Conservation (phyloP, 441 rosid genomes). For the California macrophylla region DNA sequence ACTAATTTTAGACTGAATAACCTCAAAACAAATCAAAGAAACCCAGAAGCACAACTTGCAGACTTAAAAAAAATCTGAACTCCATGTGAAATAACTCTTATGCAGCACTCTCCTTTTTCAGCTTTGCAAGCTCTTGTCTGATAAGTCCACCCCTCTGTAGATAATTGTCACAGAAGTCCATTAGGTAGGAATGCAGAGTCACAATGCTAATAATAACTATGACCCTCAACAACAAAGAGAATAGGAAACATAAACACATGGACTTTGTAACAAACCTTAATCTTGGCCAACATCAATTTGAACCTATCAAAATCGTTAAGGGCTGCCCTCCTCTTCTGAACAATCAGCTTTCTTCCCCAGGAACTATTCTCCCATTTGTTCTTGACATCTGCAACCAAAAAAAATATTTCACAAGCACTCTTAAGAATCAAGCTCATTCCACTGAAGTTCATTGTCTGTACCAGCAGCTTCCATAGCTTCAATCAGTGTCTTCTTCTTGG, state of each 20-base stretch:
- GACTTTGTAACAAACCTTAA: slow-evolving; percentile 44
- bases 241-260: neutral
- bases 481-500: slow-evolving; percentile 66
- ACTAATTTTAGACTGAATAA: slow-evolving; percentile 1
- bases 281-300: slow-evolving; percentile 82
- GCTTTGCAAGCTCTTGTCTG: slow-evolving; percentile 83
- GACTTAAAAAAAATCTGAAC: slow-evolving; percentile 13
- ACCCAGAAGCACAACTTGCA: slow-evolving; percentile 15
- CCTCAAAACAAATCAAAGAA: slow-evolving; percentile 4
- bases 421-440: neutral
- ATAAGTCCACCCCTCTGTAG: slow-evolving; percentile 68
- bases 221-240: neutral
- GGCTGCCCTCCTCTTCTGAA: slow-evolving; percentile 65
- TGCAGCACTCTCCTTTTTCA: slow-evolving; percentile 54
- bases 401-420: neutral
- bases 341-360: slow-evolving; percentile 82
- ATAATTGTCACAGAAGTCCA: neutral
- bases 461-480: slow-evolving; percentile 90
- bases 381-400: slow-evolving; percentile 48
- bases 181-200: neutral
- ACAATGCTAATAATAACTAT: neutral
- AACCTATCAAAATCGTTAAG: slow-evolving; percentile 83
- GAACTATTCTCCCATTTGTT: slow-evolving; percentile 83
- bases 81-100: slow-evolving; percentile 19
- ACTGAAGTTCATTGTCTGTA: no score